Evolutionary conservation across 2,329 filamentous ascomycete genomes (phyloP).

Genomic region (Pseudogymnoascus sp.): DNA sequence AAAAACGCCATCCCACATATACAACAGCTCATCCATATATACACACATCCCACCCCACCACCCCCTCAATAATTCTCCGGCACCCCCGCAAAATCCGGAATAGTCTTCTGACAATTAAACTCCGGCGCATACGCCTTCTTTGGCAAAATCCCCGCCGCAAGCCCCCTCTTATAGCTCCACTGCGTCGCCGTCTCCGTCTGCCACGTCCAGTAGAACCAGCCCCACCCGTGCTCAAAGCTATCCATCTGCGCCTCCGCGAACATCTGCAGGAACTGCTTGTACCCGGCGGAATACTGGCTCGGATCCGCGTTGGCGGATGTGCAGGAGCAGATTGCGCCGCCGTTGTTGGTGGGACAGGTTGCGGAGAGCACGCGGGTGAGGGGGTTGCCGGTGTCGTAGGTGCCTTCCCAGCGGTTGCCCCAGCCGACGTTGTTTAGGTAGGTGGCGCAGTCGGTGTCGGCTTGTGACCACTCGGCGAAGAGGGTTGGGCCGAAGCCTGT

Average conservation of each 20-base stretch:
- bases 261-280: conserved; percentile 78
- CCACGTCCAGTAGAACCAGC: conserved; percentile 99
- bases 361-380: conserved; percentile 55
- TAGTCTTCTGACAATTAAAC: conserved; percentile 56
- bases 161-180: conserved; percentile 85
- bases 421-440: conserved; percentile 84
- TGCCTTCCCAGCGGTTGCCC: conserved; percentile 89
- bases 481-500: conserved; percentile 89
- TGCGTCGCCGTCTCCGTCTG: conserved; percentile 76
- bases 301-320: conserved; percentile 66
- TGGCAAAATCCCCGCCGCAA: conserved; percentile 73
- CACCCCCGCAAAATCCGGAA: conserved; percentile 45
- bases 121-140: conserved; percentile 59
- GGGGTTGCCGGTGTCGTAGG: conserved; percentile 49
- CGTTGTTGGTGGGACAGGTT: conserved; percentile 58
- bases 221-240: conserved; percentile 85
- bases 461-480: conserved; percentile 95
- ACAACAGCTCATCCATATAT: neutral
- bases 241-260: conserved; percentile 97
- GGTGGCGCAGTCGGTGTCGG: conserved; percentile 86
- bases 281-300: conserved; percentile 56
- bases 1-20: neutral
- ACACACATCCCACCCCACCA: neutral
- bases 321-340: conserved; percentile 61
- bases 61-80: conserved; percentile 41